phyloP scores from a whole-genome alignment of 495 filamentous ascomycete species.

The Neurospora sp. region DNA sequence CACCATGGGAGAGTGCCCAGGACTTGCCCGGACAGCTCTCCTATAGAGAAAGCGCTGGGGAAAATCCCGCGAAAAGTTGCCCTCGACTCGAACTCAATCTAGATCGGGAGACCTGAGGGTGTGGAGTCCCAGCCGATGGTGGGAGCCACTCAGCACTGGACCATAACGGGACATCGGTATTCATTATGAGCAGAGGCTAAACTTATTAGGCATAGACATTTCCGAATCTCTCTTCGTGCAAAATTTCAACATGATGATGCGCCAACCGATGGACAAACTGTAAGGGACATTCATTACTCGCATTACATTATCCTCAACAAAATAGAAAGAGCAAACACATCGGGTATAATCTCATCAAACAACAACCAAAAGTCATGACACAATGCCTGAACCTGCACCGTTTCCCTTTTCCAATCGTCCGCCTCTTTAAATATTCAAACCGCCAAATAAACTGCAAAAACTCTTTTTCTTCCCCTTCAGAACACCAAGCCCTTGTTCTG shows the following conservation, averaged over 20 bases:
- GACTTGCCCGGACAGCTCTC: neutral
- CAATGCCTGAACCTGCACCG: neutral
- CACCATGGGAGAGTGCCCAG: neutral
- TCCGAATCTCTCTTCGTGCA: neutral
- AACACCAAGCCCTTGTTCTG: constrained; percentile 22
- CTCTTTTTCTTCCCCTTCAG: neutral
- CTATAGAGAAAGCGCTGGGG: neutral
- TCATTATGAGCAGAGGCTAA: neutral
- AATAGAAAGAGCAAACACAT: neutral
- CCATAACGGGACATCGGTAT: neutral
- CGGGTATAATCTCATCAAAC: neutral
- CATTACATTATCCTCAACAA: neutral
- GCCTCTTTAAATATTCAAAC: neutral
- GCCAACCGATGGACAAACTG: neutral
- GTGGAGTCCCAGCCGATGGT: no score
- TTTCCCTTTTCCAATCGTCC: neutral
- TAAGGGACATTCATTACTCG: neutral
- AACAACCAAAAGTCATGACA: neutral
- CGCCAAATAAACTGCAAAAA: neutral
- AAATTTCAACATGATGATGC: neutral
- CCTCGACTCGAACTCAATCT: neutral
- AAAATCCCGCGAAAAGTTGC: neutral
- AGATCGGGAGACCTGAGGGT: neutral
- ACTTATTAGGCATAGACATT: neutral
- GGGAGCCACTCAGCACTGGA: neutral